Percentiles rank a stretch among this genome's conserved stretches.
phyloP scores from a whole-genome alignment of 1,284 basidiomycete species.

The Papiliotrema nemorosa region DNA sequence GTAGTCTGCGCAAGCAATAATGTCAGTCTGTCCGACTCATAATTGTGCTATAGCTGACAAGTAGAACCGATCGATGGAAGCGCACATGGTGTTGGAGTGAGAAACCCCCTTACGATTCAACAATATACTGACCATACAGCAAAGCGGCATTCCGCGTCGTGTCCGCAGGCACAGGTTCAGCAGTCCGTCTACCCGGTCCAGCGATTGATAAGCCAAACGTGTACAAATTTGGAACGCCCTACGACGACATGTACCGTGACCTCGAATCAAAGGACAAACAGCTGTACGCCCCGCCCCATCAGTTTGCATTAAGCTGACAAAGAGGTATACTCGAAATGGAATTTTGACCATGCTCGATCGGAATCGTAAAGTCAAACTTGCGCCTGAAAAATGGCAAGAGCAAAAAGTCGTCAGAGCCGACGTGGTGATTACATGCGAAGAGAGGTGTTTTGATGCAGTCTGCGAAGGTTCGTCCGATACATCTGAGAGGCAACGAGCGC shows the following conservation, averaged over 20 bases:
- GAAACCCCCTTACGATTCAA: too few species aligned
- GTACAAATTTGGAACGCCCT: constrained; percentile 96
- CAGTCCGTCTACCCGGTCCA: constrained; percentile 91
- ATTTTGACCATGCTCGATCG: constrained; percentile 96
- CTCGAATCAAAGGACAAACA: constrained; percentile 79
- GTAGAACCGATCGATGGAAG: constrained; percentile 99
- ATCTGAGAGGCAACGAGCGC: neutral
- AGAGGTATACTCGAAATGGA: constrained; percentile 90
- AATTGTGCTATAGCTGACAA: constrained; percentile 7
- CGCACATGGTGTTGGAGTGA: constrained; percentile 83
- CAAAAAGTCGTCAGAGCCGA: constrained; percentile 73
- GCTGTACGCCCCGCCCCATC: constrained; percentile 58
- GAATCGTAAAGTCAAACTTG: constrained; percentile 85
- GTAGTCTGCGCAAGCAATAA: constrained; percentile 98
- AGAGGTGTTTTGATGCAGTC: constrained; percentile 96
- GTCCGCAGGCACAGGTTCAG: constrained; percentile 94
- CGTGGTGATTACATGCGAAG: constrained; percentile 98
- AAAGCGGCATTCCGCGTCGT: constrained; percentile 87
- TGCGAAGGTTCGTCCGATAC: constrained; percentile 73
- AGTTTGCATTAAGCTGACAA: neutral
- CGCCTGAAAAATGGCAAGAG: constrained; percentile 97
- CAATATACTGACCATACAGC: constrained; percentile 15
- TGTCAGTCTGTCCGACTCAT: constrained; percentile 53
- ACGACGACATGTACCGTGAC: constrained; percentile 93
- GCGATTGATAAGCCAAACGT: constrained; percentile 98